A percentile compares a stretch with the other conserved stretches of the same genome.
Conservation (phyloP, 345 rosid species). For the Eucalyptus victrix region DNA sequence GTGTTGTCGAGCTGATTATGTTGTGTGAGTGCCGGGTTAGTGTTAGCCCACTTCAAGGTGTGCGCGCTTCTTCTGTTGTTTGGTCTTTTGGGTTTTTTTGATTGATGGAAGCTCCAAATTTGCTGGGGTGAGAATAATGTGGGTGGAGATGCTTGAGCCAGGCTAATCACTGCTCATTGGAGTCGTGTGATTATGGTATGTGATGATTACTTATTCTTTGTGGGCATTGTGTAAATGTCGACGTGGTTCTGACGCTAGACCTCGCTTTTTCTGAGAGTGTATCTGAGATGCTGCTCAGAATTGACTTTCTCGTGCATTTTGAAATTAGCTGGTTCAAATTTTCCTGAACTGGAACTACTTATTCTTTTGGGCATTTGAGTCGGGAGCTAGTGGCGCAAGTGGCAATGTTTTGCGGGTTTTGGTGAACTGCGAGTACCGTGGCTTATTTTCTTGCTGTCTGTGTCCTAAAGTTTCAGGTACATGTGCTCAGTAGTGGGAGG, state of each 20-base stretch:
- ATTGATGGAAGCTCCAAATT: background rate
- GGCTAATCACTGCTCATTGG: background rate
- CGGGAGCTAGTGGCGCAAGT: background rate
- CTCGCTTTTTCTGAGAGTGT: background rate
- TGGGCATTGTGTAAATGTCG: background rate
- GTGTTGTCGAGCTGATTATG: background rate
- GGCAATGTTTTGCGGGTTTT: background rate
- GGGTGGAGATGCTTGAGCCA: background rate
- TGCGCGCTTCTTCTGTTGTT: background rate
- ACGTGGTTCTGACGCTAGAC: background rate
- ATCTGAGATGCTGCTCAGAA: background rate
- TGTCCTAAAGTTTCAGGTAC: constrained; percentile 22
- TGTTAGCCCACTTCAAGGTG: background rate
- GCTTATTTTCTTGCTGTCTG: background rate
- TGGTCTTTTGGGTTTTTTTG: background rate
- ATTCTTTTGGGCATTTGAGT: background rate
- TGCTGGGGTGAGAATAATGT: background rate
- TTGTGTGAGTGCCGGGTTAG: background rate
- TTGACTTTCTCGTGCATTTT: background rate
- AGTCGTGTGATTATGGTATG: background rate
- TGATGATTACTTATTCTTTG: background rate
- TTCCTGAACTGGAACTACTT: background rate
- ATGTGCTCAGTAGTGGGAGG: constrained; percentile 3
- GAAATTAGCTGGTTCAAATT: background rate
- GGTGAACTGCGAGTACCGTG: background rate